phyloP scores from a whole-genome alignment of 169 alveolate genomes.

The Cryptosporidium baileyi region DNA sequence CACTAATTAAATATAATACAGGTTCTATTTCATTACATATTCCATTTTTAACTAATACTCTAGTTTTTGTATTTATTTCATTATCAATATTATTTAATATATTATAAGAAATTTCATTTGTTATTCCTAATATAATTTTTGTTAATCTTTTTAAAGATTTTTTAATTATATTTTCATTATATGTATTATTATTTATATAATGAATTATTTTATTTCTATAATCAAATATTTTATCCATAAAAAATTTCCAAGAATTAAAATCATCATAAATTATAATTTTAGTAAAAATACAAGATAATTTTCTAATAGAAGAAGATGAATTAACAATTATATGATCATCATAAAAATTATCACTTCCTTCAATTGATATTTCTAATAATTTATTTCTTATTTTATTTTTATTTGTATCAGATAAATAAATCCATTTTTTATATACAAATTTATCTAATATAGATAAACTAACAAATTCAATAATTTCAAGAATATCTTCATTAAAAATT shows the following conservation, averaged over 20 bases:
- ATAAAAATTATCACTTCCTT: neutral
- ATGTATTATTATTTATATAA: neutral
- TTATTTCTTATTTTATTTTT: slow-evolving; percentile 6
- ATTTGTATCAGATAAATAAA: neutral
- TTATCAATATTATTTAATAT: neutral
- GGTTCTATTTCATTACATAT: slow-evolving; percentile 19
- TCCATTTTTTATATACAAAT: neutral
- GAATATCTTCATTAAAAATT: neutral
- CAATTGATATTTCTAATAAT: neutral
- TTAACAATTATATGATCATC: neutral
- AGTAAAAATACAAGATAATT: slow-evolving; percentile 3
- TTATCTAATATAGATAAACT: slow-evolving; percentile 15
- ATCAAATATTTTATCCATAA: neutral
- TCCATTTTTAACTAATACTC: slow-evolving; percentile 14
- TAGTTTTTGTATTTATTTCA: slow-evolving; percentile 7
- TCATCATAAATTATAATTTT: slow-evolving; percentile 2
- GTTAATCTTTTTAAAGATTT: neutral
- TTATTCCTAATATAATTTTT: slow-evolving; percentile 18
- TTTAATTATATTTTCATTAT: neutral
- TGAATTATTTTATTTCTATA: neutral
- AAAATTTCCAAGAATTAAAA: slow-evolving; percentile 8
- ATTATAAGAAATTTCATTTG: slow-evolving; percentile 17
- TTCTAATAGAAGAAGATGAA: neutral
- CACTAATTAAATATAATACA: neutral
- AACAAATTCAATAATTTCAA: neutral